Evolutionary conservation across 176 grass and related monocot genomes (phyloP), one percentile per base, ranked within the genome.

Genomic region (Cenchrus americanus): DNA sequence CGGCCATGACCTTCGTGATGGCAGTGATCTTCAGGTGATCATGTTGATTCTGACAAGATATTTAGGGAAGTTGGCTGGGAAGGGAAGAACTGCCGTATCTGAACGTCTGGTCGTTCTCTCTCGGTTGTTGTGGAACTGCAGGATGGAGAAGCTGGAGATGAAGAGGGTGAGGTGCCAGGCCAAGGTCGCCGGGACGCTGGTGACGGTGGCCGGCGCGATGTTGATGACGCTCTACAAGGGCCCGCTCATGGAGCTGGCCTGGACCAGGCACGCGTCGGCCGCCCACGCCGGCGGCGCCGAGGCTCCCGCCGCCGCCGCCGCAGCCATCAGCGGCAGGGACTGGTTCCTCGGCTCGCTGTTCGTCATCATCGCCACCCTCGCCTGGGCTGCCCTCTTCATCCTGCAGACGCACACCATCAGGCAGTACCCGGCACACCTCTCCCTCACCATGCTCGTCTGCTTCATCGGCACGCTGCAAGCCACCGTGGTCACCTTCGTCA

Each of bases 201-300:
- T 98, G 40, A 95, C 96, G 3, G 96, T 98, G 69, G 96, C 77
- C 34, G 96, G 96, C 64, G 96, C 96, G 30, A 98, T 98, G 93
- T 75, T 98, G 75, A 98, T 98, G 96, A 95, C 96, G 63, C 81
- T 98, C 27, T 98, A 95, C 89, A 98, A 95, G 89, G 96, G 96
- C 58, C 96, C 96, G 7, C 87, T 98, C 18, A 93, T 98, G 91
- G 73, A 98, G 84, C 87, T 98, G 85, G 58, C 83, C 0, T 90
- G 91, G 93, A 90, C 76, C 73, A 80, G 66, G 66, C 93, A 91
- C 68, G 71, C 21, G 46, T 65, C 81, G 37, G 43, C 78, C 17
- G 5, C 61, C 26, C 9, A 46, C 6, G 46, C 13, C 10, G 52
- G 5, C 14, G 63, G 9, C 1, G 69, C 14, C 3, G 86, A 37